Percentiles rank a stretch among this genome's conserved stretches.
Evolutionary conservation across 441 rosid species (phyloP).

Genomic region (Gossypium gossypioides): DNA sequence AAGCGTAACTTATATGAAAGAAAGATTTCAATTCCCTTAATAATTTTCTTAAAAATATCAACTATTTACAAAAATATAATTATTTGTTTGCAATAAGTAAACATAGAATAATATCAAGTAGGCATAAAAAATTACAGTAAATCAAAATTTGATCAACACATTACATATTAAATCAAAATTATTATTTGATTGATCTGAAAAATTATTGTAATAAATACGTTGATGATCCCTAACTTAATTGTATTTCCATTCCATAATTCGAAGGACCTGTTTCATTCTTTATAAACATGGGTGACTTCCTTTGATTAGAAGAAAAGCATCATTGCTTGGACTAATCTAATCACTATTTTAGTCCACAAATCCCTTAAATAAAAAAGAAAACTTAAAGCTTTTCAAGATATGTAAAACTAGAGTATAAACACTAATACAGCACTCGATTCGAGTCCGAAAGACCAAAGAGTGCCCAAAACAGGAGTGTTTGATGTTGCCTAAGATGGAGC

Average conservation of each 20-base stretch:
- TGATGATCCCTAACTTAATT: neutral
- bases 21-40: no score
- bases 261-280: neutral
- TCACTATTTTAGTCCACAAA: neutral
- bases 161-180: no score
- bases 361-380: neutral
- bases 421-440: neutral
- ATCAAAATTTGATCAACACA: no score
- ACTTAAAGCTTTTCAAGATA: neutral
- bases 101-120: no score
- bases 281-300: neutral
- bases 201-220: neutral
- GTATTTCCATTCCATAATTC: neutral
- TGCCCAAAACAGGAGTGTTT: neutral
- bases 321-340: neutral
- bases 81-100: no score
- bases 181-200: neutral
- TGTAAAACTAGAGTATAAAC: neutral
- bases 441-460: neutral
- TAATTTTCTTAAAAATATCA: no score
- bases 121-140: no score
- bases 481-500: conserved; percentile 57
- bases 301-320: no score
- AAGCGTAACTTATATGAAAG: no score
- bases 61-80: no score